Conservation (phyloP, 768 basidiomycete genomes). For the Mycena venus region DNA sequence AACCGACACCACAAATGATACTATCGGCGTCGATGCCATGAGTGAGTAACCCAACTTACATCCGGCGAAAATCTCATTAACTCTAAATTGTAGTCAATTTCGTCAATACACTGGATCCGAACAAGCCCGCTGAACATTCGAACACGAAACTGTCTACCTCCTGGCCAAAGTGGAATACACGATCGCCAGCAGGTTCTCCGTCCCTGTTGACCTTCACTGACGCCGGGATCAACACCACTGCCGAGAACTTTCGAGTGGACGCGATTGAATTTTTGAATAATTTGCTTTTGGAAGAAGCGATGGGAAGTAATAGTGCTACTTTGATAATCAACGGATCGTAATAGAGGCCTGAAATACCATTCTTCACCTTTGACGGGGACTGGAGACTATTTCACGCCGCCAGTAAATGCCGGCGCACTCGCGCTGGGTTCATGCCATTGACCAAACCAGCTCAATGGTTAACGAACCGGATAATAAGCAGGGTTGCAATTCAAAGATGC, state of each 20-base stretch:
- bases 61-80: neutral
- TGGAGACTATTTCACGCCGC: too few species aligned
- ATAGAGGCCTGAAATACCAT: too few species aligned
- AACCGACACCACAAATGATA: neutral
- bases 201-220: slow-evolving; percentile 17
- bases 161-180: slow-evolving; percentile 36
- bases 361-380: too few species aligned
- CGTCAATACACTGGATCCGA: slow-evolving; percentile 39
- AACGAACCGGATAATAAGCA: too few species aligned
- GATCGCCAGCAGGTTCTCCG: neutral
- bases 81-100: slow-evolving; percentile 10
- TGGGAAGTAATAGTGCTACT: neutral
- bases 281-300: neutral
- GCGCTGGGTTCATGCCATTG: too few species aligned
- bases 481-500: too few species aligned
- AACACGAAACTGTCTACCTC: neutral
- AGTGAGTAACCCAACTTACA: neutral
- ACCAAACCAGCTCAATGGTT: too few species aligned
- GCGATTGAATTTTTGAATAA: neutral
- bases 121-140: slow-evolving; percentile 19
- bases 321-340: too few species aligned
- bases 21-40: neutral
- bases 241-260: slow-evolving; percentile 24
- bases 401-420: too few species aligned
- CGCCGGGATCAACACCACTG: slow-evolving; percentile 27